Conservation (phyloP, 345 rosid genomes). For the Euphorbia lathyris region DNA sequence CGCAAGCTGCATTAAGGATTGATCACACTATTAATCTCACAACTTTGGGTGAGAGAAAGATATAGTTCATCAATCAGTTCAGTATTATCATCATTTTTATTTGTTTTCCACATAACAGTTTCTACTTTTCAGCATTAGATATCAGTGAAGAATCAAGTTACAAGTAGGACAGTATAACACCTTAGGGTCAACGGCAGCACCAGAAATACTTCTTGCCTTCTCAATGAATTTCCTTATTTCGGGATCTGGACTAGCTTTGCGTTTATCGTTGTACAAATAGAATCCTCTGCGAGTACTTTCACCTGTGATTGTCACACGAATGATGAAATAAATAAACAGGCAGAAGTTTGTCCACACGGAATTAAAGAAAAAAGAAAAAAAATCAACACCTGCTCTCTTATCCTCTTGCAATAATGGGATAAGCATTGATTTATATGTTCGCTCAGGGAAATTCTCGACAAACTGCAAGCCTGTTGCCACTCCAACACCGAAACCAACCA, state of each 20-base stretch:
- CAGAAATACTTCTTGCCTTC: slow-evolving; percentile 78
- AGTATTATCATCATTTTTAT: no score
- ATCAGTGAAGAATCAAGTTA: not conserved
- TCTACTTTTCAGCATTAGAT: not conserved
- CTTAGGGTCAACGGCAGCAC: slow-evolving; percentile 67
- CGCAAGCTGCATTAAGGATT: slow-evolving; percentile 43
- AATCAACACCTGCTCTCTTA: slow-evolving; percentile 65
- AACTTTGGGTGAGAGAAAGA: not conserved
- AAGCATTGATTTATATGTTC: slow-evolving; percentile 83
- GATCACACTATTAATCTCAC: slow-evolving; percentile 8
- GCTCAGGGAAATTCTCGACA: slow-evolving; percentile 72
- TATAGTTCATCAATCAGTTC: not conserved
- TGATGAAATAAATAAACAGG: slow-evolving; percentile 2
- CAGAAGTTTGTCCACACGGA: slow-evolving; percentile 5
- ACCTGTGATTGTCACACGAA: slow-evolving; percentile 38
- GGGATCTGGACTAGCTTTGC: slow-evolving; percentile 89
- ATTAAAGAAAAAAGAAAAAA: not conserved
- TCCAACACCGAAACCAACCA: slow-evolving; percentile 93
- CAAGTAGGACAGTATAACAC: slow-evolving; percentile 28
- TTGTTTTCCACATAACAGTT: no score
- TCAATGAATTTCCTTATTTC: slow-evolving; percentile 67
- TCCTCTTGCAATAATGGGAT: slow-evolving; percentile 87
- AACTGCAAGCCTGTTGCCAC: slow-evolving; percentile 78
- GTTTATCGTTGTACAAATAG: slow-evolving; percentile 73
- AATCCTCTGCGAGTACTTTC: slow-evolving; percentile 81